Evolutionary conservation across 495 filamentous ascomycete species (phyloP), one percentile per base, ranked within the genome.

Genomic region (Letharia columbiana): DNA sequence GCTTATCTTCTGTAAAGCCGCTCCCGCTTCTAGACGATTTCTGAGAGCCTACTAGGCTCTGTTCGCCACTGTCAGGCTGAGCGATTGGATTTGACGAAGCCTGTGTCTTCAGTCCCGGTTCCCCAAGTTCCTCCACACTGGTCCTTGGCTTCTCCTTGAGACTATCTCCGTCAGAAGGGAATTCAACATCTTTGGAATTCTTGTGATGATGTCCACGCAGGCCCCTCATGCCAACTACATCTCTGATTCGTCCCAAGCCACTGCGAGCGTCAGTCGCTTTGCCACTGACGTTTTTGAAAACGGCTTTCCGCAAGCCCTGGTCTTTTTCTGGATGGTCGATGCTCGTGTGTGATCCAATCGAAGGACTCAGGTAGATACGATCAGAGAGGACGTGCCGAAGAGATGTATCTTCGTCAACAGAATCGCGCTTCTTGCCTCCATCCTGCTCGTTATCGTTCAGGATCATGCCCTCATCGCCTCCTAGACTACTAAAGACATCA

Each of bases 201-300:
- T 75, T 78, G 50, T 77, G 75, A 42, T 80, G 75, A 70, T 84
- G 80, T 23, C 80, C 80, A 33, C 82, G 81, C 37, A 78, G 73
- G 23, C 79, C 75, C 31, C 76, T 78, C 15, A 77, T 54, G n/a
- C 89, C 88, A 31, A 96, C 89, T 7, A 89, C 91, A 73, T 92
- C 90, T 69, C 90, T 89, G 76, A 96, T 91, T 40, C 88, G 85
- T 10, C 87, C 89, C 61, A 97, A 81, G 12, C 91, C 91, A 60
- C 89, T 91, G 41, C 89, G 85, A 63, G 91, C 90, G 76, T 96
- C 91, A 61, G 87, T 91, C 66, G 91, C 87, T 66, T 86, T 87
- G 6, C 83, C 90, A 42, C 88, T 89, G 31, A 96, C 87, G 68
- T 86, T 89, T 73, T 90, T 93, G 71, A 91, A 85, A 20, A 91